phyloP scores from a whole-genome alignment of 2,329 filamentous ascomycete genomes.

The Aspergillus hiratsukae region DNA sequence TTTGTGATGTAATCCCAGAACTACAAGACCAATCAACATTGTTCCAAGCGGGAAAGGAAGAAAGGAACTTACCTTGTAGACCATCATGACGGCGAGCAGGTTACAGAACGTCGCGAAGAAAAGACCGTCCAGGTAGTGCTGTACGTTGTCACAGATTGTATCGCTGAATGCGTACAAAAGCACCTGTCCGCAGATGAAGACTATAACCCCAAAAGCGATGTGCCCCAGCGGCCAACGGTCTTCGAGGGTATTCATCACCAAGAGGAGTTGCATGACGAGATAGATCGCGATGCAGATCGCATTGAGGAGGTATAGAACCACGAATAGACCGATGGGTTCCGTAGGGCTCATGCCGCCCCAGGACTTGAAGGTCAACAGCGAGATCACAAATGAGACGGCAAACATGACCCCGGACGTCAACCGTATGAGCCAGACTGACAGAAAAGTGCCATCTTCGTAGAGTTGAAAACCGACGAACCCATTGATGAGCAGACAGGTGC shows the following conservation, averaged over 20 bases:
- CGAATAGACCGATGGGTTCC: slow-evolving; percentile 83
- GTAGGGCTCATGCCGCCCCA: slow-evolving; percentile 82
- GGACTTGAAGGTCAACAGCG: slow-evolving; percentile 85
- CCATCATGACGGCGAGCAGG: slow-evolving; percentile 95
- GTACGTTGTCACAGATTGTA: slow-evolving; percentile 74
- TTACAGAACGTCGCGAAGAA: slow-evolving; percentile 96
- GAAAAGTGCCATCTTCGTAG: slow-evolving; percentile 90
- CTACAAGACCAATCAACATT: slow-evolving; percentile 43
- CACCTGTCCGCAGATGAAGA: slow-evolving; percentile 89
- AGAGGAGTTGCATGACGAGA: slow-evolving; percentile 76
- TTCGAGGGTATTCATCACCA: slow-evolving; percentile 84
- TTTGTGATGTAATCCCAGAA: slow-evolving; percentile 99
- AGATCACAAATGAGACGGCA: slow-evolving; percentile 77
- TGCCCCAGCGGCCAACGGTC: slow-evolving; percentile 94
- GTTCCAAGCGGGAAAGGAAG: not conserved
- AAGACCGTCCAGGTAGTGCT: slow-evolving; percentile 90
- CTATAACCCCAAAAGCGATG: slow-evolving; percentile 83
- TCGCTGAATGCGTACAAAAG: slow-evolving; percentile 86
- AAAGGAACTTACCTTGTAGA: slow-evolving; percentile 73
- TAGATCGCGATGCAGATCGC: slow-evolving; percentile 83
- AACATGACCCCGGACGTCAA: slow-evolving; percentile 76
- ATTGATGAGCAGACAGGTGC: slow-evolving; percentile 89
- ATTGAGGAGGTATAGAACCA: slow-evolving; percentile 87
- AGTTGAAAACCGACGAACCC: slow-evolving; percentile 98
- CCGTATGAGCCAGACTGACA: slow-evolving; percentile 90